These are phyloP conservation scores for Macadamia integrifolia DNA, from an alignment of 164 flowering plant genomes.

Conservation along the genomic window DNA sequence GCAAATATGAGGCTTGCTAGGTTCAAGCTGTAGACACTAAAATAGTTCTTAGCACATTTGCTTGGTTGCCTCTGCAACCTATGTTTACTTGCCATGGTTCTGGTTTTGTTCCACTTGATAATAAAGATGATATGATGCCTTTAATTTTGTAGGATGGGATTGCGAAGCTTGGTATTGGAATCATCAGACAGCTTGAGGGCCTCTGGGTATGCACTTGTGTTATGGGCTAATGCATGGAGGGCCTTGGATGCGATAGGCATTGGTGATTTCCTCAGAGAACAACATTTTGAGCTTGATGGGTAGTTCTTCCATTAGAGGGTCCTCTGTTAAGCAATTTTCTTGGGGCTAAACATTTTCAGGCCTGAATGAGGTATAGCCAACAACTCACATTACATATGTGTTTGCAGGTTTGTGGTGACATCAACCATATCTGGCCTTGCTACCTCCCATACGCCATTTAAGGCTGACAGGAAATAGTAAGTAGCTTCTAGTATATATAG, in stretches of 20 bases:
- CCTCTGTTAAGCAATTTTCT: not conserved
- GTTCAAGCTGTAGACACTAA: too few species aligned
- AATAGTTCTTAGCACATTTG: too few species aligned
- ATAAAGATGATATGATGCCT: too few species aligned
- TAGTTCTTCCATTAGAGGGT: conserved; percentile 9
- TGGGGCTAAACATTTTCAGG: too few species aligned
- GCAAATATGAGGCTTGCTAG: too few species aligned
- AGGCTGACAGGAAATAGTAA: conserved; percentile 21
- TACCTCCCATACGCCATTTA: conserved; percentile 2
- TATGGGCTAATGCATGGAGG: conserved; percentile 67
- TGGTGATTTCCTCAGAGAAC: conserved; percentile 40
- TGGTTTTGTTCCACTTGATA: too few species aligned
- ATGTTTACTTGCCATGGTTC: too few species aligned
- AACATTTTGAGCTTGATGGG: conserved; percentile 31
- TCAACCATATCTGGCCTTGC: conserved; percentile 20
- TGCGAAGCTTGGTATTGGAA: conserved; percentile 54
- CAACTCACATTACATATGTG: too few species aligned
- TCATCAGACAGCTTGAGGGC: conserved; percentile 42
- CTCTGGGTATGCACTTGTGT: conserved; percentile 43
- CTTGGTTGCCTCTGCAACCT: too few species aligned
- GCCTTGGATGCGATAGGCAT: conserved; percentile 66
- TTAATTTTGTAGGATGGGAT: conserved; percentile 22
- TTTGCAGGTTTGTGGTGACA: conserved; percentile 2
- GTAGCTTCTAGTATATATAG: conserved; percentile 1
- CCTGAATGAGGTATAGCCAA: too few species aligned